phyloP scores from a whole-genome alignment of 202 grass and related monocot species.

The Brachypodium distachyon region DNA sequence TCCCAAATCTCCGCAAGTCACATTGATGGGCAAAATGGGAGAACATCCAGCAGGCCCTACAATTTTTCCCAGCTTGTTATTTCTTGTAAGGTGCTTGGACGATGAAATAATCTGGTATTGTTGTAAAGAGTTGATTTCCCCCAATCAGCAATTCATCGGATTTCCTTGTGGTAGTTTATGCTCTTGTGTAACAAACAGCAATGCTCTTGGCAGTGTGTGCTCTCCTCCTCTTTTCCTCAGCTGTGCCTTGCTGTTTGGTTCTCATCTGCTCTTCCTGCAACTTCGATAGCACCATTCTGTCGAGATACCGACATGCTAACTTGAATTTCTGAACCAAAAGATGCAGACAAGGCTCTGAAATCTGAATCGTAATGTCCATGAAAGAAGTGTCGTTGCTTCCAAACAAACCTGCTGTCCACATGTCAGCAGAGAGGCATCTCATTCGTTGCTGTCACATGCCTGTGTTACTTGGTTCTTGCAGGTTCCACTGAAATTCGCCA shows the following conservation, averaged over 20 bases:
- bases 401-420: neutral
- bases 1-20: constrained; percentile 59
- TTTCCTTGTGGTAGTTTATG: neutral
- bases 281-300: neutral
- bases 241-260: neutral
- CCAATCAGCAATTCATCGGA: neutral
- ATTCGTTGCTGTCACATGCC: constrained; percentile 23
- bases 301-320: neutral
- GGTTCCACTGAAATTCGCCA: constrained; percentile 12
- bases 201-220: neutral
- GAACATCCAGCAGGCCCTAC: neutral
- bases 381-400: neutral
- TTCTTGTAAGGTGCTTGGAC: neutral
- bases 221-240: neutral
- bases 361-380: neutral
- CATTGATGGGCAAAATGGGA: constrained; percentile 1
- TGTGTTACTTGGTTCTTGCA: neutral
- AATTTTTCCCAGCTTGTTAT: neutral
- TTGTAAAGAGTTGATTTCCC: constrained; percentile 15
- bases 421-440: neutral
- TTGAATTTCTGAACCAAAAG: neutral
- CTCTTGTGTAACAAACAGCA: neutral
- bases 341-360: neutral
- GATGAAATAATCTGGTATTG: neutral
- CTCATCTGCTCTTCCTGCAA: neutral